Evolutionary conservation across 331 rosid species (phyloP), one percentile per base, ranked within the genome.

Genomic region (Cydonia oblonga): DNA sequence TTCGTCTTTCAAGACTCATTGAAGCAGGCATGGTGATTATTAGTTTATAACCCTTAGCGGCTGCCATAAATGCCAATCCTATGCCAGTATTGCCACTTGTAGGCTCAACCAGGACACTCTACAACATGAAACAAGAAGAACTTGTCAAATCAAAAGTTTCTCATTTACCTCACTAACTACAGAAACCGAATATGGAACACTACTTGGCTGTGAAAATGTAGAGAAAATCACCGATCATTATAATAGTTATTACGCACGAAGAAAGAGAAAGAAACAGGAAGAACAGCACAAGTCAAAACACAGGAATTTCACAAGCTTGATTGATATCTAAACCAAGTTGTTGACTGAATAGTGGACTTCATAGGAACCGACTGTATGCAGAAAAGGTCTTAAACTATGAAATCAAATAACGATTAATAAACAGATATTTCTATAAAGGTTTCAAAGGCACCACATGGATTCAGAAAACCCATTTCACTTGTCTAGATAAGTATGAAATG

Each of bases 71-170:
- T n/a, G 96, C 97, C 87, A 92, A 81, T 6, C 93, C 97, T 68
- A 92, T 92, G 83, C 96, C 97, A 67, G 96, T 92, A 80, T 92
- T 92, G 49, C 97, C 96, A 19, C 96, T 92, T 32, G 97, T 89
- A 69, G 97, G 92, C 85, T 92, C 96, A 74, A 92, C 75, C 66
- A 92, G 84, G 73, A 87, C 80, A 74, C 80, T 87, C 81, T 73
- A 70, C 46, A 75, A 23, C 64, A 77, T 25, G 77, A 67, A 42
- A 16, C 44, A 74, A 28, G 13, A 62, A 76, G 44, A 49, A 58
- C 54, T 42, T n/a, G 63, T 76, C 59, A 75, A 24, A 49, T 58
- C 66, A 75, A 66, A 70, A 28, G 65, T 65, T 44, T 54, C 58
- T 71, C 38, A 11, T 73, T 60, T 64, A 69, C 26, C 18, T 38